A percentile compares a stretch with the other conserved stretches of the same genome.
These are phyloP conservation scores for Microthyrium microscopicum DNA, from an alignment of 2,329 filamentous ascomycete species.

Conservation along the genomic window DNA sequence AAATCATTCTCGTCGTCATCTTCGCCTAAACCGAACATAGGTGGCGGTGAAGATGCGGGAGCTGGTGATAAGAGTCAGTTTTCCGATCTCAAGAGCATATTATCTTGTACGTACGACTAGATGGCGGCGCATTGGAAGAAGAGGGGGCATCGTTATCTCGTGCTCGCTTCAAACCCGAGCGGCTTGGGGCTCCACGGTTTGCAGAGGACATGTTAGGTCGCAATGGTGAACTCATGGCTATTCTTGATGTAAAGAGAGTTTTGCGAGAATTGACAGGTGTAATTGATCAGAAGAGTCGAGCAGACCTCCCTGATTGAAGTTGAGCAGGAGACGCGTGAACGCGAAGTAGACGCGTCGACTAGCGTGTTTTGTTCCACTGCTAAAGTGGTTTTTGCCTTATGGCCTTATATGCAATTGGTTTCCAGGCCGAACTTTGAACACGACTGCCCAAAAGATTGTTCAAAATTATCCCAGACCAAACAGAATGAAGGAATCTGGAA, in stretches of 20 bases:
- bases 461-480: no score
- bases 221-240: conserved; percentile 48
- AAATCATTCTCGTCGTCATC: conserved; percentile 58
- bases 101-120: conserved; percentile 41
- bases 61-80: conserved; percentile 25
- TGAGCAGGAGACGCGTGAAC: no score
- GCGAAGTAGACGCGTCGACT: no score
- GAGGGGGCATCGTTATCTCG: conserved; percentile 45
- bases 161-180: conserved; percentile 36
- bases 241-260: neutral
- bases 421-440: no score
- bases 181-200: conserved; percentile 55
- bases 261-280: neutral
- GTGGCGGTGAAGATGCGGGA: conserved; percentile 39
- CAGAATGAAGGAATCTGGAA: no score
- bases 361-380: no score
- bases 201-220: conserved; percentile 66
- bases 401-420: no score
- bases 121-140: conserved; percentile 40
- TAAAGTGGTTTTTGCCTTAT: no score
- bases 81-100: neutral
- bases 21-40: conserved; percentile 47
- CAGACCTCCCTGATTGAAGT: no score
- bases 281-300: no score
- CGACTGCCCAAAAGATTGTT: no score